Evolutionary conservation across 257 asterid genomes (phyloP), one percentile per base, ranked within the genome.

Genomic region (Solanum piurae): DNA sequence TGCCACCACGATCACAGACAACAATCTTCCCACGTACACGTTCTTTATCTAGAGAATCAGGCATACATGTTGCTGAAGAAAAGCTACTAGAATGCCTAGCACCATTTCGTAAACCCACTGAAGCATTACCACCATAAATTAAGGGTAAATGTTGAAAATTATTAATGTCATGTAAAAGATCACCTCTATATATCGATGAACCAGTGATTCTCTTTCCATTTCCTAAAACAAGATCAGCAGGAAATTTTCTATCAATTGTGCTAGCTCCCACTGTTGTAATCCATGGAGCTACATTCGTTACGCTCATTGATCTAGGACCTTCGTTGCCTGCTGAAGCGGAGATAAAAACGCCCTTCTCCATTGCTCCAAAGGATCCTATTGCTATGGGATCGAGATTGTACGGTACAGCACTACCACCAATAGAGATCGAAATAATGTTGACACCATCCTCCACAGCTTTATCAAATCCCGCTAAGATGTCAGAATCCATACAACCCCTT

Each of bases 381-480:
- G 98, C 95, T 69, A 96, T 92, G 2, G 98, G 95, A 74, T 96
- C 99, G 0, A 91, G 86, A 79, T 91, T 90, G 42, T 93, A 95
- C 0, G 98, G 95, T 38, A 86, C 90, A 6, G 93, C 89, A 2
- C 96, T 95, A 1, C 99, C 98, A 2, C 98, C 99, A 3, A 96
- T 94, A 1, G 99, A 96, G 20, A 95, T 87, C 0, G 99, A 96
- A 12, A 96, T 93, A 1, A 96, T 29, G n/a, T 95, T 40, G 2
- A 96, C 98, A 3, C 98, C 98, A 29, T 96, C 99, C 89, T 95
- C 98, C n/a, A 87, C 98, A 16, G 98, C 98, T 88, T 93, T 94
- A 73, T 96, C 98, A 46, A 96, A 93, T 9, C 93, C 99, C 0
- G 98, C 92, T 68, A 96, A 98, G 1, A 96, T 95, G 69, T 96